Base-by-base conservation (phyloP, 345 rosid species). In the Mallotus nudiflorus region DNA sequence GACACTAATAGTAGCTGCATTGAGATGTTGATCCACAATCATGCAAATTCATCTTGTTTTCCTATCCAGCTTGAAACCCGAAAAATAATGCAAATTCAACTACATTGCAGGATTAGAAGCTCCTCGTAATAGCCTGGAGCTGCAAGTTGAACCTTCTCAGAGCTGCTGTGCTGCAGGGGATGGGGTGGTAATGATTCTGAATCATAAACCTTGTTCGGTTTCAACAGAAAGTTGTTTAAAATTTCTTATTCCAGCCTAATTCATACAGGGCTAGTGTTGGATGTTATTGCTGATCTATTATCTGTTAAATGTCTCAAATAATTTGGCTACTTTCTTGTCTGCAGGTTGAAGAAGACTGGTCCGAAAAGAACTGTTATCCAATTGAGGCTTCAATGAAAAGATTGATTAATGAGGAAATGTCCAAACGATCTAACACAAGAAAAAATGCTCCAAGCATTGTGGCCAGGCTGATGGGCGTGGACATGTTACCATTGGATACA, bases 401-500 rank as follows among this genome's bases (percentile, higher is more conserved):
- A 77, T 75, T 87, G 77, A 87, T 95, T 51, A 82, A 75, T 18
- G 91, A 90, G 51, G 93, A 92, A 77, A 86, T 87, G 51, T 86
- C 91, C 16, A 83, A 76, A 55, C 83, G 73, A 59, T 65, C 86
- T 7, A 77, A 67, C 11, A 72, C 68, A 66, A 85, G 81, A 78
- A 86, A 80, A 4, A 83, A 81, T 57, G 50, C 82, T 3, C 96
- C 97, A 0, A 84, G 88, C 82, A 88, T 95, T 60, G 97, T 95
- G 61, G 99, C 99, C 46, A 84, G 96, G 71, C 72, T 95, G 25
- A 95, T 95, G 97, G 97, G 99, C 27, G 80, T 95, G 74, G 99
- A 91, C 15, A 68, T 78, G 59, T 61, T 85, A 74, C 97, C 96
- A 22, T 8, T 77, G 0, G 88, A 88, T 51, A 18, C 78, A 40